Evolutionary conservation across 2,329 filamentous ascomycete genomes (phyloP).

Genomic region (Trichoderma sp.): DNA sequence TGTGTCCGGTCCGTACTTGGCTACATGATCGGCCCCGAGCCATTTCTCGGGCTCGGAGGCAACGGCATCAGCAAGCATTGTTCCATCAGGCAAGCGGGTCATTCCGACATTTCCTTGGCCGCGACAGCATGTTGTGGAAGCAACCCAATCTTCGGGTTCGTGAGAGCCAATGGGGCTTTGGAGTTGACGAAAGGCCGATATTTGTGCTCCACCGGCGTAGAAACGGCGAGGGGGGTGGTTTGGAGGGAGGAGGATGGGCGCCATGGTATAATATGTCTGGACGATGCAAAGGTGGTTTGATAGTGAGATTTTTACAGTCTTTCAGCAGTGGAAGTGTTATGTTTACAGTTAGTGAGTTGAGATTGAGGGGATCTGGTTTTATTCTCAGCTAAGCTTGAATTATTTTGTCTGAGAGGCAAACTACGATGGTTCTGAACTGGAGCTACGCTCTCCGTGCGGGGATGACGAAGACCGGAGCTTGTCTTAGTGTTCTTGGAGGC

Average conservation of each 20-base stretch:
- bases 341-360: neutral
- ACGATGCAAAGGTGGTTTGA: neutral
- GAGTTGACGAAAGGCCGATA: conserved; percentile 23
- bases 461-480: neutral
- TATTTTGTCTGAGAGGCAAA: neutral
- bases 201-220: conserved; percentile 23
- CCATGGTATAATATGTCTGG: conserved; percentile 10
- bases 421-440: neutral
- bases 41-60: conserved; percentile 22
- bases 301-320: neutral
- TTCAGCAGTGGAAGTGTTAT: neutral
- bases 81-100: conserved; percentile 22
- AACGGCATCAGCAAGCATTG: conserved; percentile 23
- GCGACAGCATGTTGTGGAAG: conserved; percentile 25
- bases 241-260: conserved; percentile 23
- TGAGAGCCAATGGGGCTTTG: conserved; percentile 8
- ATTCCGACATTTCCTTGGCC: conserved; percentile 22
- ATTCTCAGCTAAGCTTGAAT: neutral
- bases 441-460: neutral
- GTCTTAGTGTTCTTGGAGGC: neutral
- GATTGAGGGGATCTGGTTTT: neutral
- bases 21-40: conserved; percentile 23
- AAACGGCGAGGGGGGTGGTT: conserved; percentile 22
- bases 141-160: conserved; percentile 26
- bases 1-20: conserved; percentile 23